Percentiles rank a stretch among this genome's conserved stretches.
Evolutionary conservation across 495 filamentous ascomycete genomes (phyloP).

Genomic region (Hyaloscypha variabilis): DNA sequence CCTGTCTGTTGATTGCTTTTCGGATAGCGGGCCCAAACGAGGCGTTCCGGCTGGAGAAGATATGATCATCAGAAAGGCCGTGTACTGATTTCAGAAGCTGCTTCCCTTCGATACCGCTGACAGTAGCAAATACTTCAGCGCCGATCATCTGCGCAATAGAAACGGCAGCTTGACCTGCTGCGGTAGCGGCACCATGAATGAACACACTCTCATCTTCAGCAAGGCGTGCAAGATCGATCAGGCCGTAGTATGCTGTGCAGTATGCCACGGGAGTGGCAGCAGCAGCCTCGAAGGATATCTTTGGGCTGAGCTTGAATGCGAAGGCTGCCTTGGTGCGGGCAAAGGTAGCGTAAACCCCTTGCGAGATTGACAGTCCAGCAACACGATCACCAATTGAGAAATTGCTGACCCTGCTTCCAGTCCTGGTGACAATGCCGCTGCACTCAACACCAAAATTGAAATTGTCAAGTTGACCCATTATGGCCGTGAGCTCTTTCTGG

Average conservation of each 20-base stretch:
- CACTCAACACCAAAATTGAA: conserved; percentile 50
- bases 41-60: conserved; percentile 49
- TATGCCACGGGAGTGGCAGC: too few species aligned
- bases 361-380: too few species aligned
- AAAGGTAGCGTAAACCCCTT: too few species aligned
- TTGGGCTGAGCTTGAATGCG: too few species aligned
- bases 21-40: conserved; percentile 45
- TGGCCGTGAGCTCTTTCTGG: conserved; percentile 51
- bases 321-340: too few species aligned
- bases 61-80: conserved; percentile 49
- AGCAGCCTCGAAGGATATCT: too few species aligned
- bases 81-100: conserved; percentile 50
- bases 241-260: conserved; percentile 57
- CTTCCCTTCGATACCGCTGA: conserved; percentile 53
- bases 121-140: conserved; percentile 62
- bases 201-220: conserved; percentile 57
- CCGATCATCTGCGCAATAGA: conserved; percentile 54
- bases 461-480: conserved; percentile 49
- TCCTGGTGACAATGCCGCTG: conserved; percentile 51
- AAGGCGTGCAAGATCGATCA: conserved; percentile 48
- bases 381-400: conserved; percentile 56
- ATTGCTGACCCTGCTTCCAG: conserved; percentile 48
- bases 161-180: conserved; percentile 64
- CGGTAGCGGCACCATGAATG: conserved; percentile 61
- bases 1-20: conserved; percentile 45